These are phyloP conservation scores for Chaetomium tenue DNA, from an alignment of 495 filamentous ascomycete genomes.

Conservation along the genomic window DNA sequence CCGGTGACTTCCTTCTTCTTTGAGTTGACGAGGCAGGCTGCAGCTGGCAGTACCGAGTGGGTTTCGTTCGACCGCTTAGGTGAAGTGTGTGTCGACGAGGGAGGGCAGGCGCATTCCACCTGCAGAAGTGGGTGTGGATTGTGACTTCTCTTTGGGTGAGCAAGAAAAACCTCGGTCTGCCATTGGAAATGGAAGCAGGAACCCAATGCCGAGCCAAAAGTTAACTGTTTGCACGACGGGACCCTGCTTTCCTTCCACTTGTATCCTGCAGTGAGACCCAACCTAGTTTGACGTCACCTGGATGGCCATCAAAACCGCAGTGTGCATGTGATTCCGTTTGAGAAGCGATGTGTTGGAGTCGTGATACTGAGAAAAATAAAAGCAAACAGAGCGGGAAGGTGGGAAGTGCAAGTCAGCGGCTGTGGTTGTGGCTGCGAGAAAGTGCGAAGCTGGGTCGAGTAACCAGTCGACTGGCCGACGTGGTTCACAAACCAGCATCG, in stretches of 20 bases:
- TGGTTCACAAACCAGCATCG: conserved; percentile 7
- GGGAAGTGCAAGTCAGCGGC: background rate
- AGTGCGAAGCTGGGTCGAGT: conserved; percentile 4
- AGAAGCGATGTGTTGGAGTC: background rate
- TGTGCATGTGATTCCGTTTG: background rate
- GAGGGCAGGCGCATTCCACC: conserved; percentile 5
- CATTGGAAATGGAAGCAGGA: background rate
- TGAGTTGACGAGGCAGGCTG: background rate
- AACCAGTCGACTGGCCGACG: conserved; percentile 3
- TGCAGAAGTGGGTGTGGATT: background rate
- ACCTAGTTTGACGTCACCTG: conserved; percentile 19
- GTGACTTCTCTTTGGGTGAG: conserved; percentile 2
- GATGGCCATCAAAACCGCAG: background rate
- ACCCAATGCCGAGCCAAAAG: background rate
- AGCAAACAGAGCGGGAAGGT: background rate
- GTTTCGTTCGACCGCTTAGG: too few relatives aligned
- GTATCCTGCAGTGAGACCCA: conserved; percentile 25
- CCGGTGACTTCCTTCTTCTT: conserved; percentile 7
- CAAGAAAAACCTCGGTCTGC: background rate
- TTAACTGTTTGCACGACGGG: conserved; percentile 17
- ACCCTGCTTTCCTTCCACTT: conserved; percentile 18
- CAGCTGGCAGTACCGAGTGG: background rate
- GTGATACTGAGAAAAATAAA: background rate
- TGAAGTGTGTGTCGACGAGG: background rate
- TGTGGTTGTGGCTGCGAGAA: background rate